phyloP scores from a whole-genome alignment of 1,284 basidiomycete genomes.

The Golubevia sp. region DNA sequence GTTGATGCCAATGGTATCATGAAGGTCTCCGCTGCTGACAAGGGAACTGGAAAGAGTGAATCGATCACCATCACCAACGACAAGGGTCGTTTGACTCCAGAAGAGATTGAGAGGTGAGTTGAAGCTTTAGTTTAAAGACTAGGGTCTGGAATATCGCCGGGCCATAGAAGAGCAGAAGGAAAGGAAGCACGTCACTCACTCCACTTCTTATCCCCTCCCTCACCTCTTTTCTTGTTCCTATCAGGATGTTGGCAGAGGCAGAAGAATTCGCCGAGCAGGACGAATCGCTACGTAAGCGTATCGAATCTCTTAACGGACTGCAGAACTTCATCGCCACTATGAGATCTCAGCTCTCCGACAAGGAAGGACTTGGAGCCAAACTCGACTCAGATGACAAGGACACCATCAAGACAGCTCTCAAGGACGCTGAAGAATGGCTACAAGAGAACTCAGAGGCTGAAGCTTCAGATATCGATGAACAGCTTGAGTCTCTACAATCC shows the following conservation, averaged over 20 bases:
- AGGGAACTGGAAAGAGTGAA: constrained; percentile 58
- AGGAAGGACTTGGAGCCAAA: constrained; percentile 60
- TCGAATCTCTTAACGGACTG: constrained; percentile 56
- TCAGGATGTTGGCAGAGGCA: constrained; percentile 56
- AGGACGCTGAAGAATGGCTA: constrained; percentile 61
- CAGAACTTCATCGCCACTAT: constrained; percentile 60
- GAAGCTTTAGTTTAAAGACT: not conserved
- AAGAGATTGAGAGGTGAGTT: constrained; percentile 58
- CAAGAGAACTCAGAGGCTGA: constrained; percentile 59
- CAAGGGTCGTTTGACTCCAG: constrained; percentile 55
- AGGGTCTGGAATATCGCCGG: no score
- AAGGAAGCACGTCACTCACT: no score
- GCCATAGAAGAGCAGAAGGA: no score
- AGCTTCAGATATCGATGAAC: constrained; percentile 59
- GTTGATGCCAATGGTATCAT: constrained; percentile 61
- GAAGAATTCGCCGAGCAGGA: constrained; percentile 61
- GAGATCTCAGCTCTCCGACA: constrained; percentile 52
- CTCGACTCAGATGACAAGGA: constrained; percentile 61
- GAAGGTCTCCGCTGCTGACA: constrained; percentile 59
- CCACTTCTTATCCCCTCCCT: no score
- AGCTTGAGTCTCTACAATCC: constrained; percentile 58
- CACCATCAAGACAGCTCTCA: constrained; percentile 52
- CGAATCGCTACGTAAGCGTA: constrained; percentile 53
- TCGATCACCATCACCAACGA: constrained; percentile 59
- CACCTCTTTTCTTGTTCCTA: no score